These are phyloP conservation scores for Coemansia sp. DNA, from an alignment of 192 early-diverging fungal species.

Conservation along the genomic window DNA sequence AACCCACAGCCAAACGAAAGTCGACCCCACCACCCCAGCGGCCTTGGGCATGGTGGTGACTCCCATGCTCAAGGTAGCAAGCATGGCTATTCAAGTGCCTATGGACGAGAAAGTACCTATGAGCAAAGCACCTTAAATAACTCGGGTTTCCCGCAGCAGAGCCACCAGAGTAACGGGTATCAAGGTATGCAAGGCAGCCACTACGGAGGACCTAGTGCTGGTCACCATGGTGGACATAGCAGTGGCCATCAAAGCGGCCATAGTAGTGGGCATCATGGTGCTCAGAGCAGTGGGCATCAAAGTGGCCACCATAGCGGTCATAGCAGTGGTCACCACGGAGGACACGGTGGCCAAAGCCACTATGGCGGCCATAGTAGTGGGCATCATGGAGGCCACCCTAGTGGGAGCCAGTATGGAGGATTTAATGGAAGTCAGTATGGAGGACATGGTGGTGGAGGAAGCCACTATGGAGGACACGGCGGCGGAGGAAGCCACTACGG, in stretches of 20 bases:
- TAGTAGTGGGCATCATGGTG: conserved; percentile 11
- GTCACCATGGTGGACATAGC: conserved; percentile 5
- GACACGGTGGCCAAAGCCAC: conserved; percentile 10
- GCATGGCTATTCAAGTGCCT: not conserved
- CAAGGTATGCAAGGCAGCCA: conserved; percentile 8
- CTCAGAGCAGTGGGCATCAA: not conserved
- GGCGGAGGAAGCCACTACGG: conserved; percentile 11
- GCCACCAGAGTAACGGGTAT: conserved; percentile 3
- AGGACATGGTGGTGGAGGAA: conserved; percentile 8
- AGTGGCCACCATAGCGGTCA: not conserved
- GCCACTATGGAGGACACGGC: not conserved
- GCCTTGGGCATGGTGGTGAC: not conserved
- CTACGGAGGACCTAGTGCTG: conserved; percentile 5
- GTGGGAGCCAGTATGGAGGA: not conserved
- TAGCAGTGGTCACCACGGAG: not conserved
- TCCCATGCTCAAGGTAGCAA: not conserved
- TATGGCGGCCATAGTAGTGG: conserved; percentile 7
- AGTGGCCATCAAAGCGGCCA: not conserved
- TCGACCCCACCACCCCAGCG: conserved; percentile 1
- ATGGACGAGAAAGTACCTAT: not conserved
- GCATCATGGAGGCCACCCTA: conserved; percentile 1
- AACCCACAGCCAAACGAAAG: conserved; percentile 12
- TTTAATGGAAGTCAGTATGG: conserved; percentile 9
- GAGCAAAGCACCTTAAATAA: not conserved
- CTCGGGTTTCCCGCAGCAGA: conserved; percentile 8